Evolutionary conservation across 495 filamentous ascomycete species (phyloP), one percentile per base, ranked within the genome.

Genomic region (Bathelium albidoporum): DNA sequence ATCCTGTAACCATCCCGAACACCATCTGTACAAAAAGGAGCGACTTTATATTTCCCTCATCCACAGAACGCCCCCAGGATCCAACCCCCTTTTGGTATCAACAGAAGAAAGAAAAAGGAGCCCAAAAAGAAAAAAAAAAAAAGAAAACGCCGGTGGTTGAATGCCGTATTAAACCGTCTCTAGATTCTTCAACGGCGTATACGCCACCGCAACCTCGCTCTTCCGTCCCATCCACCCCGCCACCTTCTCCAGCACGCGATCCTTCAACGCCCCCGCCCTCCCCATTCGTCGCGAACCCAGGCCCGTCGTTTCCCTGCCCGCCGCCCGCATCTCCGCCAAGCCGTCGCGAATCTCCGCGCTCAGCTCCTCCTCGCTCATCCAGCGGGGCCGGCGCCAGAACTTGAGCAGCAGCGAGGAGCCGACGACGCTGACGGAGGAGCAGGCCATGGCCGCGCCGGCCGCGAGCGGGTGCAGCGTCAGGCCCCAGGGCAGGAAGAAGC

Each of bases 371-470:
- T 87, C 83, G 20, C 88, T 82, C 94, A 97, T 95, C 93, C 93
- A 99, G 12, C 73, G 70, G 1, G 94, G 94, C 18, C 94, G 80
- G 61, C 77, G 83, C 94, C 94, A 99, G 66, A 88, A 87, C 70
- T 89, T 96, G 58, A 99, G 76, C 36, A 92, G 78, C 55, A 97
- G 74, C 70, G 85, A 89, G 69, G 88, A 93, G 9, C 84, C 80
- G 0, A 97, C 93, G 9, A 99, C 94, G 60, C 88, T 93, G 32
- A 97, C 88, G 65, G 89, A 93, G 43, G 87, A 91, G 44, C 81
- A 82, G 4, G 93, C 95, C 94, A 99, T 99, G 22, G 95, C 95
- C 2, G 86, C 89, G 18, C 91, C 93, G 9, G 94, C 95, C 32
- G 90, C 90, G 89, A 97, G 92, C 12, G 94, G 94, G 62, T 94